Base-by-base conservation (phyloP, 306 rosid species). In the Lithocarpus polystachyus region DNA sequence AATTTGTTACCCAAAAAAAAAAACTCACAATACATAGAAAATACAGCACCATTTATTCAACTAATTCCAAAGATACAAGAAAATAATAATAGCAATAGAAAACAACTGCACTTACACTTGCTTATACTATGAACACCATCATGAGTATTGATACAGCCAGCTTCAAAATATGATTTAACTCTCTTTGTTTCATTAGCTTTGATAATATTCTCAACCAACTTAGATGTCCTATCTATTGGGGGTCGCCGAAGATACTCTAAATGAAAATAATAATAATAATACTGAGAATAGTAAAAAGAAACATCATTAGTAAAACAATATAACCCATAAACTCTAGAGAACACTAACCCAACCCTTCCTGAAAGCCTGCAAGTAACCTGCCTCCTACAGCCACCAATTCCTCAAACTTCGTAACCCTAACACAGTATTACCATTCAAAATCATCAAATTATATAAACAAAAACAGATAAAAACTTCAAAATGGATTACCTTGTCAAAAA, bases 171-270 rank as follows among this genome's bases (percentile, higher is more conserved):
- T 20, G 89, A 83, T 60, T 77, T 83, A 70, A 94, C 51, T 74
- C 90, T 84, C 87, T 71, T 51, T 15, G 94, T 90, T 82, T 80
- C 86, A 59, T 88, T 90, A 55, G 89, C 89, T 75, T 56, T 75
- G 72, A 90, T 77, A 82, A 92, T 73, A 59, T 68, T 85, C 79
- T 81, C 68, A 48, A 89, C 76, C 85, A 94, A 82, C 62, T 85
- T 76, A 24, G 94, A 88, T 59, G 88, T 72, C 15, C 75, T 78
- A 62, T 89, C 90, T 14, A 92, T 82, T 10, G 86, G 81, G 20
- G 90, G 91, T 74, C 92, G 86, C 59, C 89, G 78, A 79, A 92
- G 80, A 87, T 87, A 86, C 87, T 89, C 98, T 94, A 78, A 75
- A 83, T 2, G 64, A 75, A 45, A 71, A 67, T 13, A n/a, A n/a